Conservation (phyloP, 129 eudicot genomes). For the Helianthus annuus region DNA sequence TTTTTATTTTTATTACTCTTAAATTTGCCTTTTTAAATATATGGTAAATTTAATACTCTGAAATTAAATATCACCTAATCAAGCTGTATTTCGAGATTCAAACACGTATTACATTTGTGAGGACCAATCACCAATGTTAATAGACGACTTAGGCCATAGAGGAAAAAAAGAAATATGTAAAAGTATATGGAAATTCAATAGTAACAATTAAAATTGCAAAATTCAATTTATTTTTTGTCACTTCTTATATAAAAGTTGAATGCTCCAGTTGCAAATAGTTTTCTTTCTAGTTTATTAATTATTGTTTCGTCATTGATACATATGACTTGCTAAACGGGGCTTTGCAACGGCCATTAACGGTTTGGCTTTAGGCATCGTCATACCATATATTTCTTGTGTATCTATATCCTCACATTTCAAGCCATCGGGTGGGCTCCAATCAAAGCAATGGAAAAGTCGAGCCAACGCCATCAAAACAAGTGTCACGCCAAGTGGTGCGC, state of each 20-base stretch:
- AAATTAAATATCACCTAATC: too few relatives aligned
- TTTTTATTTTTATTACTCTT: too few relatives aligned
- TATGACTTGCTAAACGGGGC: conserved; percentile 63
- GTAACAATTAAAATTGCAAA: background rate
- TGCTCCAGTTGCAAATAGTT: background rate
- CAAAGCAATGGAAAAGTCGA: conserved; percentile 76
- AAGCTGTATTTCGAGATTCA: too few relatives aligned
- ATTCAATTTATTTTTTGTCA: background rate
- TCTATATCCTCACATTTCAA: conserved; percentile 66
- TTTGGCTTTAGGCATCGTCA: conserved; percentile 93
- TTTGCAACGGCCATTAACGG: conserved; percentile 71
- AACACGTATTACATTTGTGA: too few relatives aligned
- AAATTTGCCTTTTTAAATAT: too few relatives aligned
- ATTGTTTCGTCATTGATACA: conserved; percentile 35
- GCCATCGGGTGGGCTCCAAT: conserved; percentile 80
- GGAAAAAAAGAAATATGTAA: too few relatives aligned
- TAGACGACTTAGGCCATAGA: too few relatives aligned
- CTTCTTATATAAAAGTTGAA: background rate
- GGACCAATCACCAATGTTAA: too few relatives aligned
- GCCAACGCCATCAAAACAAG: conserved; percentile 87
- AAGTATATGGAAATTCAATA: background rate
- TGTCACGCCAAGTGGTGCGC: conserved; percentile 92
- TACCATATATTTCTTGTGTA: conserved; percentile 77
- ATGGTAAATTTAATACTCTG: too few relatives aligned
- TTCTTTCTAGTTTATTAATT: background rate